Evolutionary conservation across 352 stramenopile species (phyloP).

Genomic region (Phytophthora sp.): DNA sequence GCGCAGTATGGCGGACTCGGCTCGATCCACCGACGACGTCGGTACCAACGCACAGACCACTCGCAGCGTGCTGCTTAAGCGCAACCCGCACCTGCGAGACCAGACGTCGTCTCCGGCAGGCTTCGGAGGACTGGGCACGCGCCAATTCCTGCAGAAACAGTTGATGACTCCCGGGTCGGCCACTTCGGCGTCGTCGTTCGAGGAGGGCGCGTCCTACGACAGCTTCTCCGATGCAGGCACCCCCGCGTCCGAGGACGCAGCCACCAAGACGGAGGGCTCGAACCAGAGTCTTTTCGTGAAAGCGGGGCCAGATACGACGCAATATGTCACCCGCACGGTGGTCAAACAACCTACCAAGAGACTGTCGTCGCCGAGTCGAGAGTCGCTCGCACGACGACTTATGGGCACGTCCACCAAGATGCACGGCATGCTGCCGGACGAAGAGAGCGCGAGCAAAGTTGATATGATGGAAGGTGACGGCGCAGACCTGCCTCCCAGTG

Average conservation of each 20-base stretch:
- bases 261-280: too few species aligned
- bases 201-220: slow-evolving; percentile 35
- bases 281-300: not conserved
- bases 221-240: slow-evolving; percentile 34
- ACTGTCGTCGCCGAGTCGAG: slow-evolving; percentile 39
- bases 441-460: slow-evolving; percentile 3
- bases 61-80: slow-evolving; percentile 26
- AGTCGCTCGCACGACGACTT: slow-evolving; percentile 25
- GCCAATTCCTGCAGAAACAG: slow-evolving; percentile 38
- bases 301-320: not conserved
- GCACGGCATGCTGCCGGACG: slow-evolving; percentile 20
- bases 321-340: slow-evolving; percentile 4
- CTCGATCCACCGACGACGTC: slow-evolving; percentile 4
- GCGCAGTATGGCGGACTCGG: slow-evolving; percentile 17
- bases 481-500: slow-evolving; percentile 1
- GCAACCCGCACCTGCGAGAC: slow-evolving; percentile 30
- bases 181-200: slow-evolving; percentile 43
- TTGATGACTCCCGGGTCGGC: slow-evolving; percentile 37
- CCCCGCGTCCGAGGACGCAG: slow-evolving; percentile 9
- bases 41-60: slow-evolving; percentile 15
- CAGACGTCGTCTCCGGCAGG: slow-evolving; percentile 16
- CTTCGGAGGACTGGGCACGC: slow-evolving; percentile 27
- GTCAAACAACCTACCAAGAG: slow-evolving; percentile 39
- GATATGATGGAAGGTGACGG: slow-evolving; percentile 9
- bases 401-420: slow-evolving; percentile 4